Base-by-base conservation (phyloP, 2,329 filamentous ascomycete genomes). In the Microsporum audouinii region DNA sequence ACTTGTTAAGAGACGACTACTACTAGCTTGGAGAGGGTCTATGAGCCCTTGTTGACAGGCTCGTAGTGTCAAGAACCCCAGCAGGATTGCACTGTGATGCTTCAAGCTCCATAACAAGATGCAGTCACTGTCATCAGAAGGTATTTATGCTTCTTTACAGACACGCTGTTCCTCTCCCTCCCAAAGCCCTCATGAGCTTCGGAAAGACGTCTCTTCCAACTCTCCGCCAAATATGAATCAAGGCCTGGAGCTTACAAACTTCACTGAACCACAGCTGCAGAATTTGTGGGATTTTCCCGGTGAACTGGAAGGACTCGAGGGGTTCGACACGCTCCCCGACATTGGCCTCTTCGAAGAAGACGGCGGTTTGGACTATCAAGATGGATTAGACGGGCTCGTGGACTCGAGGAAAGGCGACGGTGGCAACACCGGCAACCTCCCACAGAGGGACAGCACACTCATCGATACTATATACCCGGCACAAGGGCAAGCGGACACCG, bases 161-260 rank as follows among this genome's bases (percentile, higher is more conserved):
- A 57, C 51, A 58, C 60, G 47, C 41, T 56, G 56, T 49, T 12
- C 58, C 62, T 29, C 39, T 49, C 47, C 45, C 12, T 6, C 31
- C 39, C 38, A 47, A 47, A 36, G 57, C 57, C 57, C 57, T 59
- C 57, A 59, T 59, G 57, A 59, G 57, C 57, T 58, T 57, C 57
- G 47, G 38, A 61, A 39, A 31, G 59, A 41, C 57, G 49, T 51
- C 60, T 65, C 57, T 56, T 57, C 61, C 55, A 57, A 65, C 67
- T 62, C 64, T 67, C 65, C 69, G 65, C 64, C 67, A 67, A 63
- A 65, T 62, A 68, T 61, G 56, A 60, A 56, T 63, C 43, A 69
- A 68, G 71, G 72, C 72, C 71, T 72, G 71, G 74, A 73, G 72
- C 73, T 76, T 74, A 75, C 74, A 75, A 73, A 70, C 68, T 66